These are phyloP conservation scores for Sanguinoderma infundibulare DNA, from an alignment of 1,284 basidiomycete species.

Conservation along the genomic window DNA sequence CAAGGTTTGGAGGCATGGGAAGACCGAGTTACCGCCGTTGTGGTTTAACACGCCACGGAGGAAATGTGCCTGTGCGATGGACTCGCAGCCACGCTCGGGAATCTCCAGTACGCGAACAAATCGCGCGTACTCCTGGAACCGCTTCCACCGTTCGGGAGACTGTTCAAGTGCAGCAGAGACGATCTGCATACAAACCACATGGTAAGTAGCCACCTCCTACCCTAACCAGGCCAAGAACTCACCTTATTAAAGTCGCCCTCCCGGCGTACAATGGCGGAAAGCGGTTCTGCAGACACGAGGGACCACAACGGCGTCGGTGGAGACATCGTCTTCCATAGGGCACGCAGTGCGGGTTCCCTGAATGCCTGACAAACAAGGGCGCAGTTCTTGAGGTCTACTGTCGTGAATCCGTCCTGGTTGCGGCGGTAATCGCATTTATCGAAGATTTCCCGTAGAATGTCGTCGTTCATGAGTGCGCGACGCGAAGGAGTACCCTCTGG, in stretches of 20 bases:
- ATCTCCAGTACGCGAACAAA: not conserved
- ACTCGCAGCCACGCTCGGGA: not conserved
- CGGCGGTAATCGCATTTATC: not conserved
- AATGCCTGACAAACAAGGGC: constrained; percentile 2
- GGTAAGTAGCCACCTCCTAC: too few relatives aligned
- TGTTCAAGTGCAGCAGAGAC: not conserved
- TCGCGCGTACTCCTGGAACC: not conserved
- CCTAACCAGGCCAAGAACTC: not conserved
- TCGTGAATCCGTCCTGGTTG: not conserved
- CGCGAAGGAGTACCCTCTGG: not conserved
- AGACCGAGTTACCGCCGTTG: not conserved
- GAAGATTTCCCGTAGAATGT: not conserved
- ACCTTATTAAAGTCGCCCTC: too few relatives aligned
- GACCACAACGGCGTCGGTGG: not conserved
- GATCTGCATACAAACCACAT: not conserved
- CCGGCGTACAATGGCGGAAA: not conserved
- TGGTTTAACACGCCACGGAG: not conserved
- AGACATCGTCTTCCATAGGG: not conserved
- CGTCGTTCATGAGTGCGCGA: not conserved
- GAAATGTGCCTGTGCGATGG: not conserved
- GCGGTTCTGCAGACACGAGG: not conserved
- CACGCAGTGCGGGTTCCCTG: not conserved
- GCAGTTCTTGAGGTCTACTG: not conserved
- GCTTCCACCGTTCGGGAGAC: not conserved
- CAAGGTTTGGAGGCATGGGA: not conserved